A percentile compares a stretch with the other conserved stretches of the same genome.
These are phyloP conservation scores for Hypoxylon sp. DNA, from an alignment of 2,329 filamentous ascomycete species.

Conservation along the genomic window DNA sequence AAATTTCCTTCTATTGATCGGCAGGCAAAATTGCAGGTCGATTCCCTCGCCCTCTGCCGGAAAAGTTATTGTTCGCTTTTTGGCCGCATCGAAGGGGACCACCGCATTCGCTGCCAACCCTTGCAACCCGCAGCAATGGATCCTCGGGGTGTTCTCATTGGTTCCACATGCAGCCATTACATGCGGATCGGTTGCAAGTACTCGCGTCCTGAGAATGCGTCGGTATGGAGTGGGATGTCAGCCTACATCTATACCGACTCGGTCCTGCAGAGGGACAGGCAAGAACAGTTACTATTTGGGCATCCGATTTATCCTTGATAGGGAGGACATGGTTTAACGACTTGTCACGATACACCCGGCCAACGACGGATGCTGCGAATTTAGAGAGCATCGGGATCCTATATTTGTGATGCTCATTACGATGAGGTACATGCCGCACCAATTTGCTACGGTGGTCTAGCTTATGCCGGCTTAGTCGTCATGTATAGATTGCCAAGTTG, in stretches of 20 bases:
- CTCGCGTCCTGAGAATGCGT: conserved; percentile 32
- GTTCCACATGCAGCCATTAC: conserved; percentile 35
- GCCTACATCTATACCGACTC: conserved; percentile 32
- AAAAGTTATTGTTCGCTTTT: conserved; percentile 16
- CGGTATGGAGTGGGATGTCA: conserved; percentile 39
- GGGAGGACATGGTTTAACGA: not conserved
- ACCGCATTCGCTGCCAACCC: conserved; percentile 35
- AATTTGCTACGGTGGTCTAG: not conserved
- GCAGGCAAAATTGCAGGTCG: conserved; percentile 22
- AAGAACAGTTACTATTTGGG: conserved; percentile 20
- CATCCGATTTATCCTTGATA: conserved; percentile 13
- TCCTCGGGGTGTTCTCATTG: conserved; percentile 41
- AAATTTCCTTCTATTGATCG: conserved; percentile 24
- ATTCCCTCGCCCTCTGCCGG: conserved; percentile 15
- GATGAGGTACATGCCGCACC: conserved; percentile 2
- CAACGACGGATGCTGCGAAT: not conserved
- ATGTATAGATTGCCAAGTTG: conserved; percentile 1
- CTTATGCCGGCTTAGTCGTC: conserved; percentile 8
- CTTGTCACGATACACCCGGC: not conserved
- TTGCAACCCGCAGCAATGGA: conserved; percentile 47
- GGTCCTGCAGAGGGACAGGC: conserved; percentile 31
- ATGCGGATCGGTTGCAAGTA: conserved; percentile 32
- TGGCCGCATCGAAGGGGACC: conserved; percentile 27
- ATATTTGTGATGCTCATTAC: not conserved
- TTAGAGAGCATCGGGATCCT: not conserved